phyloP scores from a whole-genome alignment of 2,329 filamentous ascomycete species.

The Colletotrichum gigasporum region DNA sequence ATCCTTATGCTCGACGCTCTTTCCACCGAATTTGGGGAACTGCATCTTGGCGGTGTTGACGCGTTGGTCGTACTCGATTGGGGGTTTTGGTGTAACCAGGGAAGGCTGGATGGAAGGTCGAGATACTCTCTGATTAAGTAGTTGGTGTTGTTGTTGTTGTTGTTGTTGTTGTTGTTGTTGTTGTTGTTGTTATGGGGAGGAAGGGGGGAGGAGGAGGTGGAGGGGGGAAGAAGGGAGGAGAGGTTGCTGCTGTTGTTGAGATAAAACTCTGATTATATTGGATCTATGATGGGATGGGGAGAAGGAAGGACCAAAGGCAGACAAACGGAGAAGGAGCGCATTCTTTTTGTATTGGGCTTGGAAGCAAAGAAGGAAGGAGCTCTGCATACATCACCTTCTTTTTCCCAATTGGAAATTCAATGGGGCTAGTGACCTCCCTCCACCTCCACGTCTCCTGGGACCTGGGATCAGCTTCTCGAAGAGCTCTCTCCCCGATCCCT shows the following conservation, averaged over 20 bases:
- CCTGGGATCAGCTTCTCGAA: slow-evolving; percentile 15
- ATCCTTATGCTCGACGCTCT: slow-evolving; percentile 27
- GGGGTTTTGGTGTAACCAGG: background rate
- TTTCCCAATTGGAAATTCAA: background rate
- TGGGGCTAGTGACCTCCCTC: background rate
- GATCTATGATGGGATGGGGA: background rate
- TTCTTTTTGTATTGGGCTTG: slow-evolving; percentile 2
- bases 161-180: background rate
- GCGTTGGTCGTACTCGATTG: background rate
- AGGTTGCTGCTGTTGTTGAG: background rate
- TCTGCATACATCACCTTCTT: background rate
- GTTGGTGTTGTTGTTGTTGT: background rate
- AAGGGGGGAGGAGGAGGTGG: background rate
- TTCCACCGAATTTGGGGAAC: slow-evolving; percentile 28
- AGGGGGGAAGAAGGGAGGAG: background rate
- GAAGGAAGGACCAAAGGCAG: background rate
- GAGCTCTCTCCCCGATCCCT: slow-evolving; percentile 9
- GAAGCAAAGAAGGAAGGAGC: background rate
- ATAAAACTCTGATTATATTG: slow-evolving; percentile 18
- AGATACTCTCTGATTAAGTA: background rate
- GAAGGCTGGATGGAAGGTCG: background rate
- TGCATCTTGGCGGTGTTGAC: slow-evolving; percentile 19
- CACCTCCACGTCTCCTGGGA: too few species aligned
- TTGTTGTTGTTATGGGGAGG: background rate
- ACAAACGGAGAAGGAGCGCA: background rate